Conservation (phyloP, 2,329 filamentous ascomycete genomes). For the Alternaria solani region DNA sequence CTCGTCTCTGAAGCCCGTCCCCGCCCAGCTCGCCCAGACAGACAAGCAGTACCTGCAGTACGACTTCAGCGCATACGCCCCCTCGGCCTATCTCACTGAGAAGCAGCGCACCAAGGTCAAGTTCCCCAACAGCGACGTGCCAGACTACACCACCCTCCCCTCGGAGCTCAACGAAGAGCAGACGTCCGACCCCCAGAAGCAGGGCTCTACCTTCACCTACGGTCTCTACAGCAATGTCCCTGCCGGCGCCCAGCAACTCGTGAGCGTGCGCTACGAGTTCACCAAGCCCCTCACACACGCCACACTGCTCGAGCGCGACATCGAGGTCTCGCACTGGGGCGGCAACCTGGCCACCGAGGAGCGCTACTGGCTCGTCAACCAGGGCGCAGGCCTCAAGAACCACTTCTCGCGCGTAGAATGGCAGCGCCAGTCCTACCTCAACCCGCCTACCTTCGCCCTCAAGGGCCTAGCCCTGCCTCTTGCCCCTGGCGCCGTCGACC, state of each 20-base stretch:
- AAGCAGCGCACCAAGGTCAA: slow-evolving; percentile 99
- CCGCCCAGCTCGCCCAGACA: slow-evolving; percentile 80
- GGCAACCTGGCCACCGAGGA: slow-evolving; percentile 96
- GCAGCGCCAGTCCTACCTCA: slow-evolving; percentile 69
- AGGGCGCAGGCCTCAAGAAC: slow-evolving; percentile 74
- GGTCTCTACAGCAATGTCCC: slow-evolving; percentile 85
- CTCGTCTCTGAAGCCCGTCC: slow-evolving; percentile 79
- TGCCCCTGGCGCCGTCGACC: slow-evolving; percentile 78
- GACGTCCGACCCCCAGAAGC: slow-evolving; percentile 77
- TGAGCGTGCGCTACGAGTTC: slow-evolving; percentile 90
- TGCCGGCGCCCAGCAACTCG: slow-evolving; percentile 76
- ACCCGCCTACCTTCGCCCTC: slow-evolving; percentile 77
- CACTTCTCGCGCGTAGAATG: slow-evolving; percentile 60
- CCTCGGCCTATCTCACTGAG: slow-evolving; percentile 81
- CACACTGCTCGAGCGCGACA: slow-evolving; percentile 80
- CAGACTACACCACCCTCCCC: slow-evolving; percentile 82
- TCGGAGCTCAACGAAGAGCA: slow-evolving; percentile 64
- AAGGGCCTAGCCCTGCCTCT: slow-evolving; percentile 84
- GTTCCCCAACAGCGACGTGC: slow-evolving; percentile 77
- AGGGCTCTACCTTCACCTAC: slow-evolving; percentile 87
- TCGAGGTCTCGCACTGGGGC: slow-evolving; percentile 98
- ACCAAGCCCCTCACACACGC: slow-evolving; percentile 89
- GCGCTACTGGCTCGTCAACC: slow-evolving; percentile 86
- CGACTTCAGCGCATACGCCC: slow-evolving; percentile 83
- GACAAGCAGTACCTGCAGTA: slow-evolving; percentile 88